Conservation (phyloP, 345 rosid species). For the Ceriops decandra region DNA sequence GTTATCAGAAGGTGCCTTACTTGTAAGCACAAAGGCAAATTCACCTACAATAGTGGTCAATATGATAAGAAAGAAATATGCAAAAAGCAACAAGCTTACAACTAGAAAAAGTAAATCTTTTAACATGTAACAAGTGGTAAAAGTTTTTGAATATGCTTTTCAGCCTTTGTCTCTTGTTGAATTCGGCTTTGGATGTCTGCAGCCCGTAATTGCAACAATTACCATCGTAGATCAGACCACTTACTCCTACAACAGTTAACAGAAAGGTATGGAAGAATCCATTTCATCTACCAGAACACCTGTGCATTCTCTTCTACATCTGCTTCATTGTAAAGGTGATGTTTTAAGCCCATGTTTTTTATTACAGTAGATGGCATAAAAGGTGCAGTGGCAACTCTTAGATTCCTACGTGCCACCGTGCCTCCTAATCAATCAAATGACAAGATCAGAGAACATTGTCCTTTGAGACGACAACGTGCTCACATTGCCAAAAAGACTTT, state of each 20-base stretch:
- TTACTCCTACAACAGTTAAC: not conserved
- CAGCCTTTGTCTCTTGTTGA: constrained; percentile 89
- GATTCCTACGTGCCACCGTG: constrained; percentile 17
- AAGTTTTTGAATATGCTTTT: constrained; percentile 88
- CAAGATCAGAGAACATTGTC: constrained; percentile 21
- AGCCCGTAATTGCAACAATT: constrained; percentile 42
- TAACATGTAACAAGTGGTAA: constrained; percentile 66
- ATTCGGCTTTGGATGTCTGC: constrained; percentile 91
- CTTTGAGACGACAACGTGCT: not conserved
- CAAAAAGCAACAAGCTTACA: too few species aligned
- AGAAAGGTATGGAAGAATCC: constrained; percentile 5
- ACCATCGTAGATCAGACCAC: constrained; percentile 1
- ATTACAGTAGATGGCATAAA: constrained; percentile 43
- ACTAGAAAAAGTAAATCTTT: too few species aligned
- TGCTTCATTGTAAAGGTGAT: constrained; percentile 50
- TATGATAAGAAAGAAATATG: too few species aligned
- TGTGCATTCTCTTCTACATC: constrained; percentile 78
- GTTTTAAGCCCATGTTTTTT: constrained; percentile 66
- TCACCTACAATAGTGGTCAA: too few species aligned
- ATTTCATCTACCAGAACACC: constrained; percentile 33
- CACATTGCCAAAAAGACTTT: not conserved
- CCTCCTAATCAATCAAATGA: constrained; percentile 19
- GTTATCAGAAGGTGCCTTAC: too few species aligned
- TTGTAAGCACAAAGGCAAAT: too few species aligned
- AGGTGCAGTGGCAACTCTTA: constrained; percentile 17